A percentile compares a stretch with the other conserved stretches of the same genome.
Conservation (phyloP, 148 eudicot species). For the Dianthus caryophyllus region DNA sequence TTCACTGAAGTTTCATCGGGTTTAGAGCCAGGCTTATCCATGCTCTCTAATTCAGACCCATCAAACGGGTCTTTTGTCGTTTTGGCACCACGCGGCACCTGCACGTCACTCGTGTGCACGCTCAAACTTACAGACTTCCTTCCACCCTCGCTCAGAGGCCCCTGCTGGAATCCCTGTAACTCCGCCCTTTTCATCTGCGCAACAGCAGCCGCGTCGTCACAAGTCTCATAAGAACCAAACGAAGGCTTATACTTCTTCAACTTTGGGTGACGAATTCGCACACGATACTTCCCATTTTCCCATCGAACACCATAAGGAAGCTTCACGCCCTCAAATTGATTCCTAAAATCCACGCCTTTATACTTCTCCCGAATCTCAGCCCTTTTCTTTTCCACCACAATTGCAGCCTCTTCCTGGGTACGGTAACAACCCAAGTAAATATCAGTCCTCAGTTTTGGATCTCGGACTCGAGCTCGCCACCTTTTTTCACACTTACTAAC, state of each 20-base stretch:
- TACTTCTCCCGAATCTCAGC: not conserved
- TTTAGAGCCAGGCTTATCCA: too few relatives aligned
- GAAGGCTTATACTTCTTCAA: not conserved
- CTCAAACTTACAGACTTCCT: not conserved
- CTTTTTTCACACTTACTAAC: conserved; percentile 13
- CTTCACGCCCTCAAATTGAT: not conserved
- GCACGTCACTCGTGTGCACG: too few relatives aligned
- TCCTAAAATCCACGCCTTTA: not conserved
- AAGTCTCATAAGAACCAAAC: not conserved
- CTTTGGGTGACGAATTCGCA: not conserved
- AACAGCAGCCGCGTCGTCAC: conserved; percentile 7
- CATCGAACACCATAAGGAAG: conserved; percentile 6
- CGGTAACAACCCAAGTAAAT: conserved; percentile 18
- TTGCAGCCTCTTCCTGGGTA: conserved; percentile 12
- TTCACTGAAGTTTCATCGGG: too few relatives aligned
- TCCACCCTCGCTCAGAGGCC: not conserved
- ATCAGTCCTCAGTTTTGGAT: conserved; percentile 13
- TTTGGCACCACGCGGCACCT: too few relatives aligned
- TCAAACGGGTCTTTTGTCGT: too few relatives aligned
- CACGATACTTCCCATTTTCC: not conserved
- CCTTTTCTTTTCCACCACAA: conserved; percentile 19
- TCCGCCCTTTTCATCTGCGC: not conserved
- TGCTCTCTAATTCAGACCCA: too few relatives aligned
- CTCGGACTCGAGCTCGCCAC: conserved; percentile 19
- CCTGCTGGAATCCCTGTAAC: not conserved